phyloP scores from a whole-genome alignment of 208 protist genomes.

The Crithidia bombi region DNA sequence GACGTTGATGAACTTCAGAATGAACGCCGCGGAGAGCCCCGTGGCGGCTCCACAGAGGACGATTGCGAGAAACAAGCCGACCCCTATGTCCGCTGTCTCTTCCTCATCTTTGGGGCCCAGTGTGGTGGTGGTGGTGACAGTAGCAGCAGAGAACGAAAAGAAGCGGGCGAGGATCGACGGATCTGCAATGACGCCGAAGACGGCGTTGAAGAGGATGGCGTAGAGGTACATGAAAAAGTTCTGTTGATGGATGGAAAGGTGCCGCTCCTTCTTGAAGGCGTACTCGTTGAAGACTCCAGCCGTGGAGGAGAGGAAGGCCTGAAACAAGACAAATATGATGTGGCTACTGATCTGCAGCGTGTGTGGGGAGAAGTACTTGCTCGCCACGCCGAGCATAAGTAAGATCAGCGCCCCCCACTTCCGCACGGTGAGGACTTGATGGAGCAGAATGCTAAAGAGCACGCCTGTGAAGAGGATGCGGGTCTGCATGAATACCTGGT shows the following conservation, averaged over 20 bases:
- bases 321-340: conserved; percentile 53
- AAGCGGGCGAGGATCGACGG: conserved; percentile 24
- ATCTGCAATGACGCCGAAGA: conserved; percentile 43
- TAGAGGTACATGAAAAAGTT: conserved; percentile 90
- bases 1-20: conserved; percentile 82
- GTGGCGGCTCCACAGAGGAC: conserved; percentile 51
- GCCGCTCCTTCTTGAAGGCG: conserved; percentile 60
- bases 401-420: conserved; percentile 59
- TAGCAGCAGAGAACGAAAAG: conserved; percentile 1
- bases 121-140: not conserved
- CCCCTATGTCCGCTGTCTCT: not conserved
- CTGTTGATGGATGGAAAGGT: conserved; percentile 70
- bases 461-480: conserved; percentile 71
- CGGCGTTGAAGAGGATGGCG: conserved; percentile 69
- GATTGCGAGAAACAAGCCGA: conserved; percentile 40
- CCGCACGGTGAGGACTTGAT: conserved; percentile 35
- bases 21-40: conserved; percentile 66
- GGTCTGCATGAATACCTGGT: conserved; percentile 83
- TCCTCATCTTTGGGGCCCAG: not conserved
- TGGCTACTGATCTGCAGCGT: conserved; percentile 27
- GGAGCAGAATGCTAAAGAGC: conserved; percentile 49
- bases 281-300: conserved; percentile 84
- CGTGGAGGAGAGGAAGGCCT: conserved; percentile 57
- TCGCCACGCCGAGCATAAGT: conserved; percentile 53
- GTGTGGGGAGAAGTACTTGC: conserved; percentile 59